These are phyloP conservation scores for Tarenaya hassleriana DNA, from an alignment of 345 rosid genomes.

Conservation along the genomic window DNA sequence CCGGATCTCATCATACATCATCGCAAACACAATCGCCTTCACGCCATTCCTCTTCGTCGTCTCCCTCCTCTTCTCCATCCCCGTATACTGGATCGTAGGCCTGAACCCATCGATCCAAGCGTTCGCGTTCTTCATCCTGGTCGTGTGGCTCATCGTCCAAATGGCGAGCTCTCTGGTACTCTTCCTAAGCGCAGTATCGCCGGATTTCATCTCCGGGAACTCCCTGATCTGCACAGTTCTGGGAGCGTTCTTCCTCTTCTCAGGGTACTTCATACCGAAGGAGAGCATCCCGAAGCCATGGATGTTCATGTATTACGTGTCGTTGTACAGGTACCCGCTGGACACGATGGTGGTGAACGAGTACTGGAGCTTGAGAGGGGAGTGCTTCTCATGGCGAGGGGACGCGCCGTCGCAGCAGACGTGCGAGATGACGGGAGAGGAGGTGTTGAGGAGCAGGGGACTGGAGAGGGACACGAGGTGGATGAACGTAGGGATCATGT, in stretches of 20 bases:
- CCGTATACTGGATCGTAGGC: slow-evolving; percentile 88
- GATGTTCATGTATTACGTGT: slow-evolving; percentile 90
- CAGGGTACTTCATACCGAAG: slow-evolving; percentile 87
- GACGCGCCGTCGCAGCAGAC: neutral
- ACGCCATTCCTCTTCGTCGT: slow-evolving; percentile 66
- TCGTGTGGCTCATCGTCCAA: slow-evolving; percentile 70
- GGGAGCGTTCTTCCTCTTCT: slow-evolving; percentile 79
- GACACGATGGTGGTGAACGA: slow-evolving; percentile 70
- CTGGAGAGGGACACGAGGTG: slow-evolving; percentile 60
- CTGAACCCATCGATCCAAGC: slow-evolving; percentile 60
- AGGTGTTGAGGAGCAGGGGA: slow-evolving; percentile 66
- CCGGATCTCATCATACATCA: slow-evolving; percentile 75
- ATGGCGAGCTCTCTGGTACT: slow-evolving; percentile 83
- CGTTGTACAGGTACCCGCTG: slow-evolving; percentile 73
- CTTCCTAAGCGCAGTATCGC: slow-evolving; percentile 71
- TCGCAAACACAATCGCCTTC: slow-evolving; percentile 76
- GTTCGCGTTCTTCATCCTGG: slow-evolving; percentile 56
- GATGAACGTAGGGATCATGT: slow-evolving; percentile 81
- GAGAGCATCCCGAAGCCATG: slow-evolving; percentile 78
- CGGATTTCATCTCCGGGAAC: slow-evolving; percentile 79
- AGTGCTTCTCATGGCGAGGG: slow-evolving; percentile 53
- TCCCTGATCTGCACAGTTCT: slow-evolving; percentile 80
- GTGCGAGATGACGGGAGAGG: slow-evolving; percentile 63
- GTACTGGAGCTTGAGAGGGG: slow-evolving; percentile 58
- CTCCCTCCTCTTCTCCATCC: slow-evolving; percentile 59